Evolutionary conservation across 1,139 yeast genomes (phyloP).

Genomic region (Geotrichum histeridarum): DNA sequence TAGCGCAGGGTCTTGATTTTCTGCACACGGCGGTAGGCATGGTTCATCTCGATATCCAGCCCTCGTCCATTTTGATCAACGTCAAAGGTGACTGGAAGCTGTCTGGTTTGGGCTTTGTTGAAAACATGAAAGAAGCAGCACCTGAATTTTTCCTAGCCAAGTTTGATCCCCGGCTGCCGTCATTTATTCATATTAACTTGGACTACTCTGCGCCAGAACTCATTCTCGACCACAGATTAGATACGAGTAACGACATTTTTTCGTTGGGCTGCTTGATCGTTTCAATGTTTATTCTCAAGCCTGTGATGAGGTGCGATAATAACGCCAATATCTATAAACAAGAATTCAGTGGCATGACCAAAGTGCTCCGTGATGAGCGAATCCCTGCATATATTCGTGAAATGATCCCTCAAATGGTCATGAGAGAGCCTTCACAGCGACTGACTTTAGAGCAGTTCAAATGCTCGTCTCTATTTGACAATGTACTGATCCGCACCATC

Average conservation of each 20-base stretch:
- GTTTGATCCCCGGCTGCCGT: constrained; percentile 68
- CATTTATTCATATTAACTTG: constrained; percentile 62
- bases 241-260: constrained; percentile 73
- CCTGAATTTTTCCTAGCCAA: constrained; percentile 54
- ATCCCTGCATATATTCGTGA: constrained; percentile 36
- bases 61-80: constrained; percentile 69
- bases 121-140: constrained; percentile 35
- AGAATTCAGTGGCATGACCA: constrained; percentile 35
- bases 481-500: constrained; percentile 76
- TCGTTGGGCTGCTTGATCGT: constrained; percentile 71
- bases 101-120: constrained; percentile 64
- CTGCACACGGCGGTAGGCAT: constrained; percentile 71
- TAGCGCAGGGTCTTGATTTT: constrained; percentile 74
- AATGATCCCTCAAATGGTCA: constrained; percentile 42
- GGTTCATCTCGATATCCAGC: constrained; percentile 78
- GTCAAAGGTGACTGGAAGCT: constrained; percentile 93
- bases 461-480: constrained; percentile 64
- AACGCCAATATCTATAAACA: constrained; percentile 36
- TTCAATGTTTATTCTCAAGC: constrained; percentile 49
- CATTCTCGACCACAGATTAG: constrained; percentile 53
- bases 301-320: constrained; percentile 37
- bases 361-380: constrained; percentile 48
- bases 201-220: constrained; percentile 77
- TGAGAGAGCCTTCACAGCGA: constrained; percentile 41
- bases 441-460: constrained; percentile 46